Evolutionary conservation across 495 filamentous ascomycete species (phyloP).

Genomic region (Xylaria curta): DNA sequence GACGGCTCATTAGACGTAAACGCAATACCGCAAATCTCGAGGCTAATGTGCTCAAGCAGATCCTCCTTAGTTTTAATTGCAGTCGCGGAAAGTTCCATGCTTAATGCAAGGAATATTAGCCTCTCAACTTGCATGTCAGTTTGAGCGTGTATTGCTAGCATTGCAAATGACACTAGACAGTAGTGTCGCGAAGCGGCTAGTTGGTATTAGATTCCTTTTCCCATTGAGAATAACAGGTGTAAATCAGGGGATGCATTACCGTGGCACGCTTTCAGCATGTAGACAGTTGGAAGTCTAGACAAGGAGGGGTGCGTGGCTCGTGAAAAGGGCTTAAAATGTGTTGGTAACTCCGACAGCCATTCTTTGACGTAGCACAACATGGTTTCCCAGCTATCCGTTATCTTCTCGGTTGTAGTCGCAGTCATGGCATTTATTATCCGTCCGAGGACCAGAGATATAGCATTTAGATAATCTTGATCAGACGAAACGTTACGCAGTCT

Average conservation of each 20-base stretch:
- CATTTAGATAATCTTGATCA: conserved; percentile 43
- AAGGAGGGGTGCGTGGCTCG: conserved; percentile 24
- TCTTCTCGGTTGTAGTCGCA: conserved; percentile 8
- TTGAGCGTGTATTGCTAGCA: conserved; percentile 33
- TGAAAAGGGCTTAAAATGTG: conserved; percentile 30
- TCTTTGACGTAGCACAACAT: conserved; percentile 30
- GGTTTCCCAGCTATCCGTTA: conserved; percentile 17
- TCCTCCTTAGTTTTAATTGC: conserved; percentile 17
- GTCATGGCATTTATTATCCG: conserved; percentile 44
- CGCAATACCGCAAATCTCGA: conserved; percentile 42
- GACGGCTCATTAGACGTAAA: conserved; percentile 43
- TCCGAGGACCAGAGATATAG: conserved; percentile 40
- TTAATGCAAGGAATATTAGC: conserved; percentile 24
- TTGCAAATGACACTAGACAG: conserved; percentile 38
- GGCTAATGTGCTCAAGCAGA: conserved; percentile 37
- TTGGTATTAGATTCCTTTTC: background rate
- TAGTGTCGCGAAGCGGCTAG: conserved; percentile 42
- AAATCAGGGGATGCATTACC: conserved; percentile 29
- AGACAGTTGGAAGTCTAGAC: conserved; percentile 29
- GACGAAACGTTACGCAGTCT: conserved; percentile 10
- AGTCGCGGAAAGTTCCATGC: background rate
- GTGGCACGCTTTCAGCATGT: conserved; percentile 40
- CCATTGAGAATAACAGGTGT: background rate
- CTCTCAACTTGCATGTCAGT: background rate
- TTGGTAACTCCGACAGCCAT: conserved; percentile 34